Evolutionary conservation across 2,329 filamentous ascomycete species (phyloP), one percentile per base, ranked within the genome.

Genomic region (Alternaria arbusti): DNA sequence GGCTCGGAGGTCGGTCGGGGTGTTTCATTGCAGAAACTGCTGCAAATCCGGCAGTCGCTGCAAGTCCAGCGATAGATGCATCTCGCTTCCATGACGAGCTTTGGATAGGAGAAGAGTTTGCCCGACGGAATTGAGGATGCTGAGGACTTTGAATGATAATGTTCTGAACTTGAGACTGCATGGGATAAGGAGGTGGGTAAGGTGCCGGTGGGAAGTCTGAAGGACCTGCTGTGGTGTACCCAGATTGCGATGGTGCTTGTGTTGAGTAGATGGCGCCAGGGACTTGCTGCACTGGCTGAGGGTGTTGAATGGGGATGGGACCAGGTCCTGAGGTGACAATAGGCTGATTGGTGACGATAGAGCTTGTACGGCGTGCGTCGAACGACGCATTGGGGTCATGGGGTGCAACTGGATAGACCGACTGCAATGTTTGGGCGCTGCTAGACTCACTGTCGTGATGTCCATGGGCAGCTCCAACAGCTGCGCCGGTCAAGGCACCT

Each of bases 241-340:
- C 74, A 44, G 80, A 61, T 26, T 80, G 79, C 15, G 78, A 70
- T 11, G 79, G 74, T 12, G 78, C 75, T 63, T 84, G 82, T 5
- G 80, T 80, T 20, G 81, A 86, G 70, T 93, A 92, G 1, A 94
- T 85, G 17, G 87, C 87, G 65, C 87, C 86, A 40, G 90, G 89
- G 3, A 96, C 88, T 0, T 92, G 92, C 3, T 87, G 85, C 62
- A 92, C 86, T 3, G 94, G 94, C 70, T 94, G 90, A 3, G 94
- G 94, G 71, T 97, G 93, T 76, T 96, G 91, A n/a, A 97, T 84
- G 11, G 90, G 89, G 30, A 93, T 86, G 0, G 88, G 84, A 83
- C 73, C 77, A 9, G 75, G 74, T 32, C 74, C 71, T 8, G 77
- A 70, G 15, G 77, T 77, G 12, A 79, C 58, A 5, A 78, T 49